Evolutionary conservation across 768 basidiomycete species (phyloP).

Genomic region (Tremella fuciformis): DNA sequence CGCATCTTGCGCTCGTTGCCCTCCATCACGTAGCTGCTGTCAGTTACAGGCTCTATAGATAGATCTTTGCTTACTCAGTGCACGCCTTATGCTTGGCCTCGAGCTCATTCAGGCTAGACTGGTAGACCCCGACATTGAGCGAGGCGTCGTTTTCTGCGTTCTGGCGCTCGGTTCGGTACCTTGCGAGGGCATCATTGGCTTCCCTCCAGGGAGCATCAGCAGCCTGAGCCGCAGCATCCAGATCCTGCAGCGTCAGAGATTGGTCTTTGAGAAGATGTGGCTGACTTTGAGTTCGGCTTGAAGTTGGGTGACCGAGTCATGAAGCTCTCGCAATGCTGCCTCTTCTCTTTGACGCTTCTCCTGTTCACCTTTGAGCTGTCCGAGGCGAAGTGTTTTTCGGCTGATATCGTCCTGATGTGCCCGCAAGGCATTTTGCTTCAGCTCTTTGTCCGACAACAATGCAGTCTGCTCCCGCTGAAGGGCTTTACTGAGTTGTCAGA

Average conservation of each 20-base stretch:
- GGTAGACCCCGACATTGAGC: slow-evolving; percentile 41
- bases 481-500: slow-evolving; percentile 33
- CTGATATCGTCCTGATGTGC: slow-evolving; percentile 29
- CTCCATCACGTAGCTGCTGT: slow-evolving; percentile 67
- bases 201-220: slow-evolving; percentile 46
- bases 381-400: slow-evolving; percentile 33
- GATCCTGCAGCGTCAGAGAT: slow-evolving; percentile 25
- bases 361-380: slow-evolving; percentile 31
- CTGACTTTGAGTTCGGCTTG: slow-evolving; percentile 40
- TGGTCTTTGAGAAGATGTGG: neutral
- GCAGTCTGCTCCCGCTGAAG: slow-evolving; percentile 34
- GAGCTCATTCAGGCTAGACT: slow-evolving; percentile 38
- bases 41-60: neutral
- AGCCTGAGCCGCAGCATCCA: slow-evolving; percentile 36
- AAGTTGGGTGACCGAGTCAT: slow-evolving; percentile 22
- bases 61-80: slow-evolving; percentile 32
- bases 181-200: slow-evolving; percentile 36
- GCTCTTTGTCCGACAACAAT: slow-evolving; percentile 34
- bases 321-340: slow-evolving; percentile 37
- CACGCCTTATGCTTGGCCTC: slow-evolving; percentile 42
- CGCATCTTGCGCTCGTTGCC: slow-evolving; percentile 63
- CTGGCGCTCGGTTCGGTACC: slow-evolving; percentile 33
- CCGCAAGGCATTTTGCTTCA: slow-evolving; percentile 30
- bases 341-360: slow-evolving; percentile 35
- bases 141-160: slow-evolving; percentile 42